These are phyloP conservation scores for Vaccinium macrocarpon DNA, from an alignment of 148 eudicot genomes.

Conservation along the genomic window DNA sequence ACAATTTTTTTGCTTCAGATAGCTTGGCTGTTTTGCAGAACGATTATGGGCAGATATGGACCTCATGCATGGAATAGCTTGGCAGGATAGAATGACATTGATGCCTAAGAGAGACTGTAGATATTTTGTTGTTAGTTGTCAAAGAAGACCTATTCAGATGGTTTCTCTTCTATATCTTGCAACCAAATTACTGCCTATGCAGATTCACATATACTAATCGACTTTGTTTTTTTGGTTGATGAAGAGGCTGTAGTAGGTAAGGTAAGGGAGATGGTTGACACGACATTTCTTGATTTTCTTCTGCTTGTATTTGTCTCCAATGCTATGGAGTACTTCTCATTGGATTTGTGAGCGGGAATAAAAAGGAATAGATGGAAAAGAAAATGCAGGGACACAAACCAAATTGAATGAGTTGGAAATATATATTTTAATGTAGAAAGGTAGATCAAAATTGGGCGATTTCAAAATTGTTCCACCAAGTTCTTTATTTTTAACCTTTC, in stretches of 20 bases:
- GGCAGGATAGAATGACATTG: background rate
- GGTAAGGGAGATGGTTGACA: background rate
- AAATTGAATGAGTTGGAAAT: background rate
- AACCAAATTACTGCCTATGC: background rate
- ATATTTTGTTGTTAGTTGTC: slow-evolving; percentile 1
- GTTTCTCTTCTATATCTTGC: background rate
- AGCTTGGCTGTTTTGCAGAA: slow-evolving; percentile 2
- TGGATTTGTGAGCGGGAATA: background rate
- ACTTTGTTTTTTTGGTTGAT: background rate
- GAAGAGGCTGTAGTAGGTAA: background rate
- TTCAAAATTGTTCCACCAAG: too few species aligned
- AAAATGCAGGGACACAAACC: background rate
- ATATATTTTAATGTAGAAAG: background rate
- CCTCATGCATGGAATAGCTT: background rate
- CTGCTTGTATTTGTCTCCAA: background rate
- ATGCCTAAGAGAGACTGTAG: slow-evolving; percentile 1
- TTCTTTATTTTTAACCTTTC: too few species aligned
- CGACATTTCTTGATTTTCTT: background rate
- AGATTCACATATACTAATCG: background rate
- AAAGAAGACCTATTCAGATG: background rate
- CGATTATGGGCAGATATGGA: background rate
- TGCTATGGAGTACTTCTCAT: background rate
- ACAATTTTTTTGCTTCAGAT: background rate
- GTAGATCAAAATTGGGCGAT: background rate
- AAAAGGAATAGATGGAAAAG: background rate